A percentile compares a stretch with the other conserved stretches of the same genome.
phyloP scores from a whole-genome alignment of 1,139 yeast species.

The Blastobotrys serpentis region DNA sequence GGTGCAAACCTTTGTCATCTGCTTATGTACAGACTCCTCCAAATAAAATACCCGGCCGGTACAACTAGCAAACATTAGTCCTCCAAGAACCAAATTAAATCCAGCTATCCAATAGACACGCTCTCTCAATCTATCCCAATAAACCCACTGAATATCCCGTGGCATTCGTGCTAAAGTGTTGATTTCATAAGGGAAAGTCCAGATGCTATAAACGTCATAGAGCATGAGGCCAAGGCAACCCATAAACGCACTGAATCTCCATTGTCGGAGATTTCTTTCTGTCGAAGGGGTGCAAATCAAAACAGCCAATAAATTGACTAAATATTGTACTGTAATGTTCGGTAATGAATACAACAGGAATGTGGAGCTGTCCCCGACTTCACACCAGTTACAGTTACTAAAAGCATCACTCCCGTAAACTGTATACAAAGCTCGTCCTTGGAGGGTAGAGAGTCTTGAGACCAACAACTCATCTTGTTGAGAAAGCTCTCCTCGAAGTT shows the following conservation, averaged over 20 bases:
- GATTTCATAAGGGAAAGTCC: slow-evolving; percentile 16
- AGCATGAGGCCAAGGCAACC: slow-evolving; percentile 13
- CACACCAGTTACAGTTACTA: slow-evolving; percentile 32
- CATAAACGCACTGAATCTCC: slow-evolving; percentile 20
- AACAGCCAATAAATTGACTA: slow-evolving; percentile 23
- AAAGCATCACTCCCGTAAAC: slow-evolving; percentile 30
- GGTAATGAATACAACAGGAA: slow-evolving; percentile 27
- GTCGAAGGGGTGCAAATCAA: slow-evolving; percentile 23
- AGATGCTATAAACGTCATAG: slow-evolving; percentile 17
- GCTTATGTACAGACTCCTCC: slow-evolving; percentile 18
- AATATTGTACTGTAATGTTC: slow-evolving; percentile 25
- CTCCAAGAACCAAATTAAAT: slow-evolving; percentile 22
- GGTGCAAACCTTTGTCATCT: slow-evolving; percentile 9
- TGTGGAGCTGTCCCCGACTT: slow-evolving; percentile 20
- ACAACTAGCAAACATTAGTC: slow-evolving; percentile 23
- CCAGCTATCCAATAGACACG: slow-evolving; percentile 22
- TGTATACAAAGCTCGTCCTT: slow-evolving; percentile 28
- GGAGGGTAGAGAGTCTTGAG: slow-evolving; percentile 22
- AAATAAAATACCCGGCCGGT: slow-evolving; percentile 27
- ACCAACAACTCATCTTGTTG: slow-evolving; percentile 23
- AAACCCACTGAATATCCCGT: slow-evolving; percentile 25
- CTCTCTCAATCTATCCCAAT: slow-evolving; percentile 21
- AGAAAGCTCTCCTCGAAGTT: slow-evolving; percentile 15
- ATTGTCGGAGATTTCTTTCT: slow-evolving; percentile 21
- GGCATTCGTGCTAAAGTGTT: slow-evolving; percentile 17